A percentile compares a stretch with the other conserved stretches of the same genome.
Conservation (phyloP, 2,329 filamentous ascomycete species). For the Pseudogymnoascus sp. region DNA sequence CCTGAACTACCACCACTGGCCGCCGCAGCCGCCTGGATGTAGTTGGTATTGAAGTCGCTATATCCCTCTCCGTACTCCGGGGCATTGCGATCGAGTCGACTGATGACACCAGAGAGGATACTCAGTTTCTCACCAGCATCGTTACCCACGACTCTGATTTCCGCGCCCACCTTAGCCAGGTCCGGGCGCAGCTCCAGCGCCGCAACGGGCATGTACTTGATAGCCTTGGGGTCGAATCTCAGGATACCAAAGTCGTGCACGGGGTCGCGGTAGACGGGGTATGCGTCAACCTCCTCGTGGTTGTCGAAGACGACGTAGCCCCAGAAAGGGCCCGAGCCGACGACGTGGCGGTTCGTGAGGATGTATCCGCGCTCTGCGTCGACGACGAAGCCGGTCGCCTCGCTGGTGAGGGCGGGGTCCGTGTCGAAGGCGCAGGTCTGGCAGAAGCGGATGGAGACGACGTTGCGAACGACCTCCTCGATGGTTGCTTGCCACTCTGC, state of each 20-base stretch:
- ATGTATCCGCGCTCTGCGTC: conserved; percentile 86
- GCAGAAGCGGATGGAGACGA: conserved; percentile 98
- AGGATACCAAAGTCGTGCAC: conserved; percentile 98
- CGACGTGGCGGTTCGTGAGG: conserved; percentile 85
- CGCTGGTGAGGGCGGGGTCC: conserved; percentile 86
- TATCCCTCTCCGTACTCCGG: conserved; percentile 98
- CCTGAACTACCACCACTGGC: conserved; percentile 97
- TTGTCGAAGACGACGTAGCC: conserved; percentile 98
- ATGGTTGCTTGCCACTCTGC: conserved; percentile 95
- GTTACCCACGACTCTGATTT: conserved; percentile 96
- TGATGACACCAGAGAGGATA: conserved; percentile 96
- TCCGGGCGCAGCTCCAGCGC: conserved; percentile 78
- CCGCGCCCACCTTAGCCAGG: conserved; percentile 79
- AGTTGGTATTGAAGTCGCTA: conserved; percentile 92
- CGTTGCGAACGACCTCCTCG: conserved; percentile 86
- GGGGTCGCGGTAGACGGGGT: conserved; percentile 93
- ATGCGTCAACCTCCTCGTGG: conserved; percentile 92
- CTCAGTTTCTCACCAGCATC: conserved; percentile 98
- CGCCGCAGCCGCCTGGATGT: conserved; percentile 95
- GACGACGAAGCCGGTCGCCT: conserved; percentile 96
- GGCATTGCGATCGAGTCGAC: conserved; percentile 88
- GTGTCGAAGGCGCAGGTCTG: conserved; percentile 98
- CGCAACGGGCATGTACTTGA: conserved; percentile 92
- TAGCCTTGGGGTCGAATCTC: conserved; percentile 87
- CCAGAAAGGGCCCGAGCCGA: conserved; percentile 93